Base-by-base conservation (phyloP, 1,284 basidiomycete genomes). In the Inonotus obliquus region DNA sequence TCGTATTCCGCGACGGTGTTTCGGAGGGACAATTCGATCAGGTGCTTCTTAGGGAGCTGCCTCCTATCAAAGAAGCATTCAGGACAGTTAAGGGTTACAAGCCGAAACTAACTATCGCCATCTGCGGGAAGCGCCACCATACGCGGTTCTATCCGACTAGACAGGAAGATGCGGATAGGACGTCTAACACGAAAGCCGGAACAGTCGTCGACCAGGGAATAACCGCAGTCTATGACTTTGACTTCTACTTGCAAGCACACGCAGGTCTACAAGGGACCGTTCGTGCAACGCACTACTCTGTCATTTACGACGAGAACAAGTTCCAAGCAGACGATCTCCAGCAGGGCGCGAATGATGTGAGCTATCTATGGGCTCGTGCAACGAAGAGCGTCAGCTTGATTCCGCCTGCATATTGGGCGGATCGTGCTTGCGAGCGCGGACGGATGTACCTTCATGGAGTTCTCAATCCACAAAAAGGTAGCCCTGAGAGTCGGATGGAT, bases 91-190 rank as follows among this genome's bases (percentile, higher is more conserved):
- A 73, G 19, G 70, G 73, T 1, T 91, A 89, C 69, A 70, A 71
- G 21, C 91, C 89, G 0, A 77, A 79, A 52, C 69, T 93, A 9
- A 85, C 86, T 7, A 89, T 91, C 67, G 75, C 89, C 63, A 80
- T 92, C 58, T 91, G 88, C 69, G 88, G 88, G 7, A 93, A 92
- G 72, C 82, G 90, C 0, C 91, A 93, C 68, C 83, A 92, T 68
- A 85, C 89, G 0, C 81, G 84, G 44, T 84, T 87, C 70, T 88
- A 77, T 71, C 78, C 88, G 0, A 81, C 82, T 0, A 71, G 78
- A 39, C 72, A 74, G 0, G 67, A 75, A 4, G 67, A 77, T 48
- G 83, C 80, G 1, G 81, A 83, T 65, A 76, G 70, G 60, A 87
- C 86, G 64, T 87, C 88, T 0, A 92, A 92, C 67, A 89, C 88